Conservation (phyloP, 2,329 filamentous ascomycete genomes). For the Sporothrix mexicana region DNA sequence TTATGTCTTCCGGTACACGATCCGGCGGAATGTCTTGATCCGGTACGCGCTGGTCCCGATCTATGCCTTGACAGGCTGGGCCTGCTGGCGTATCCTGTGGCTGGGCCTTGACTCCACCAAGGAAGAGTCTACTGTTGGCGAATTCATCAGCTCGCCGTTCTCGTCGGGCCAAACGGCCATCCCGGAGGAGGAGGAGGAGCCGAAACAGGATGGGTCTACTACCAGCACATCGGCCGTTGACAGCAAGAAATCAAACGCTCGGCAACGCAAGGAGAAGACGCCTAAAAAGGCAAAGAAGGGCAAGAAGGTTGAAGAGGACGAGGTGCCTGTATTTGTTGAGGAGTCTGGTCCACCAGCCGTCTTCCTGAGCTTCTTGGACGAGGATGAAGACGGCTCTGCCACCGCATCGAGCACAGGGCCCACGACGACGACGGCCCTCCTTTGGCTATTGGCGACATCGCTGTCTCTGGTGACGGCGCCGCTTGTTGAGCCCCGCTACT, state of each 20-base stretch:
- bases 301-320: not conserved
- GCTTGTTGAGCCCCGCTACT: slow-evolving; percentile 93
- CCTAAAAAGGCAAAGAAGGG: not conserved
- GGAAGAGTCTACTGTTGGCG: not conserved
- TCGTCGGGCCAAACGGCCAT: not conserved
- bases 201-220: not conserved
- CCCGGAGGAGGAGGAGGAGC: not conserved
- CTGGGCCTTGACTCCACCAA: slow-evolving; percentile 46
- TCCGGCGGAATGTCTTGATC: slow-evolving; percentile 67
- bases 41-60: slow-evolving; percentile 71
- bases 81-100: slow-evolving; percentile 66
- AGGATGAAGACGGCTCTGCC: slow-evolving; percentile 40
- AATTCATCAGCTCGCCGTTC: slow-evolving; percentile 36
- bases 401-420: slow-evolving; percentile 44
- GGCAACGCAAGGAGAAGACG: slow-evolving; percentile 27
- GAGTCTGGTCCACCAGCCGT: not conserved
- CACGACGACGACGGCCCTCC: slow-evolving; percentile 58
- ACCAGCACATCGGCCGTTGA: not conserved
- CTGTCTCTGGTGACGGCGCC: slow-evolving; percentile 86
- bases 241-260: slow-evolving; percentile 8
- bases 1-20: slow-evolving; percentile 87
- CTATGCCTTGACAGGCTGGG: slow-evolving; percentile 74
- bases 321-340: not conserved
- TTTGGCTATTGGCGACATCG: slow-evolving; percentile 70
- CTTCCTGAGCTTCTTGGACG: slow-evolving; percentile 38